phyloP scores from a whole-genome alignment of 345 rosid species.

The Passiflora organensis region DNA sequence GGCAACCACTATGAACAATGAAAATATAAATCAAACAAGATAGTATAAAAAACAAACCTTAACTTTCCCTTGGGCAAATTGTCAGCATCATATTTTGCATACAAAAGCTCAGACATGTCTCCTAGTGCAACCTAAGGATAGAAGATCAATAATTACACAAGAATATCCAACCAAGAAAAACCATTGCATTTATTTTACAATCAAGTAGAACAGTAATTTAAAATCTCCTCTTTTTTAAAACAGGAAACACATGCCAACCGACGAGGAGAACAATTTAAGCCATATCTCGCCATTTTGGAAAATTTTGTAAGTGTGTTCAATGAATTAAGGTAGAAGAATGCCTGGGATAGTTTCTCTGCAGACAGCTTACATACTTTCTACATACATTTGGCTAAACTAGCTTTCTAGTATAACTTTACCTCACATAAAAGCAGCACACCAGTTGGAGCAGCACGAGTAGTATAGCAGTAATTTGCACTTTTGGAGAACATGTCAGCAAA shows the following conservation, averaged over 20 bases:
- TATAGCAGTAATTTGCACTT: constrained; percentile 86
- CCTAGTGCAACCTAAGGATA: constrained; percentile 77
- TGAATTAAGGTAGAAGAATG: not conserved
- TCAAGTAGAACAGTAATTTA: too few species aligned
- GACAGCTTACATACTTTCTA: not conserved
- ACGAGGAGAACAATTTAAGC: not conserved
- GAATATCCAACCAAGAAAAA: constrained; percentile 2
- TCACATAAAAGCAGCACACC: constrained; percentile 88
- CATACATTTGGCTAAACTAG: not conserved
- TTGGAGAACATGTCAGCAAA: constrained; percentile 97
- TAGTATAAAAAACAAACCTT: constrained; percentile 42
- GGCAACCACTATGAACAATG: too few species aligned
- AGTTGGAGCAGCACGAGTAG: constrained; percentile 34
- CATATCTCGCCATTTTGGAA: not conserved
- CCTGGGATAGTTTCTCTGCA: not conserved
- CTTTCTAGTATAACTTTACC: constrained; percentile 32
- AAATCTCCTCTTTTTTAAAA: too few species aligned
- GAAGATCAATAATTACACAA: constrained; percentile 6
- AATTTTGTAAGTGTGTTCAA: not conserved
- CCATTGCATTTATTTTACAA: too few species aligned
- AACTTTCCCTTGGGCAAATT: constrained; percentile 72
- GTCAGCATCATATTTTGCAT: constrained; percentile 59
- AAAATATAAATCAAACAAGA: not conserved
- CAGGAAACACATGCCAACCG: not conserved
- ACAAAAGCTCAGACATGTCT: constrained; percentile 66